Base-by-base conservation (phyloP, 306 rosid genomes). In the Oxytropis ochrocephala region DNA sequence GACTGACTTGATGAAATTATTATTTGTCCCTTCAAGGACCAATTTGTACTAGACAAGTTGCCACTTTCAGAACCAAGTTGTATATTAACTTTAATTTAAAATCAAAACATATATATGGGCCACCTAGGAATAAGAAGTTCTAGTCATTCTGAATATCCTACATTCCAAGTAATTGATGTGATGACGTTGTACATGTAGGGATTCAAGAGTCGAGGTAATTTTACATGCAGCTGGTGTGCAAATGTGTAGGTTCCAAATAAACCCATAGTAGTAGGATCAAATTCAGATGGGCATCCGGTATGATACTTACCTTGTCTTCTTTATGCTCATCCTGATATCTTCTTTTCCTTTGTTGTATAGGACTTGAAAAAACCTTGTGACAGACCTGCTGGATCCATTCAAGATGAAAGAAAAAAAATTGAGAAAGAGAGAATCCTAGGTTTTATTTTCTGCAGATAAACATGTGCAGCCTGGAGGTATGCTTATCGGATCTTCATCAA, bases 321-420 rank as follows among this genome's bases (percentile, higher is more conserved):
- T 74, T 8, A 32, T 64, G 52, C 75, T 61, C 75, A 72, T 81
- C 77, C 90, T 92, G 76, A 86, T 82, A 50, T 64, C 17, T 70
- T 84, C 44, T 84, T 78, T 73, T 86, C 75, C 76, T 62, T 86
- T 77, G 49, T 86, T 79, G 71, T 80, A 73, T 81, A 90, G 98
- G 96, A 79, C 83, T 89, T 88, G 85, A 88, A 75, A 88, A 79
- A 83, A 84, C 93, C 18, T 92, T 88, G 88, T 92, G 96, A 92
- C 91, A 84, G 54, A 80, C 84, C 70, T 19, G 82, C 89, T 60
- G 79, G 80, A 75, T 78, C 79, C 79, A 50, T 72, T 79, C 85
- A 79, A 75, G 85, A 64, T 75, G 82, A 80, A 76, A 64, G 69
- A 50, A 32, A 67, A 55, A 67, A 48, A 33, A n/a, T n/a, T 50